Conservation (phyloP, 163 green algal species). For the Chloromonas sp. region DNA sequence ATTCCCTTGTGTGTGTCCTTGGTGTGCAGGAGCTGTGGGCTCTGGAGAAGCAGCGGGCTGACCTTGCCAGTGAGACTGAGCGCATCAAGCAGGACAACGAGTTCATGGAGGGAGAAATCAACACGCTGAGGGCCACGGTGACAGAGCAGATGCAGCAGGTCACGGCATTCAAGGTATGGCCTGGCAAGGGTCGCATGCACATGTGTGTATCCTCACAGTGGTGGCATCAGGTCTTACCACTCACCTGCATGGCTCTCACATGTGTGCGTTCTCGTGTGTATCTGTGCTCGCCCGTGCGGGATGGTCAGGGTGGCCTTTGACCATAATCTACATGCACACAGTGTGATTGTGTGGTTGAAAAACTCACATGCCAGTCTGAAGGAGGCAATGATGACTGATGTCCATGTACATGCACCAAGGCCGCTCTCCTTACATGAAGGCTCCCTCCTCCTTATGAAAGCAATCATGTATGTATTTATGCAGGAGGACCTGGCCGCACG, state of each 20-base stretch:
- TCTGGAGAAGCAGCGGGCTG: slow-evolving; percentile 30
- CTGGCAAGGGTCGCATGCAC: neutral
- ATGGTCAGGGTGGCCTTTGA: too few relatives aligned
- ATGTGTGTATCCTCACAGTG: neutral
- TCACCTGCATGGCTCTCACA: neutral
- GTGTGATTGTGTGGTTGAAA: too few relatives aligned
- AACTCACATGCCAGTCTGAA: too few relatives aligned
- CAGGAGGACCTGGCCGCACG: slow-evolving; percentile 31
- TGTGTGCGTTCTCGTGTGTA: neutral
- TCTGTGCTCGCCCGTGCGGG: too few relatives aligned
- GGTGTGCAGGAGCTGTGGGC: slow-evolving; percentile 23
- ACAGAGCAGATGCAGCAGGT: slow-evolving; percentile 24
- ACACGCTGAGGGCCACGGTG: slow-evolving; percentile 14
- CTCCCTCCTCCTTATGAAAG: too few relatives aligned
- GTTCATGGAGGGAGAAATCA: slow-evolving; percentile 28
- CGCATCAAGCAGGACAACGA: slow-evolving; percentile 23
- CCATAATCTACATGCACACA: too few relatives aligned
- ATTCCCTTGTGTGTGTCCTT: neutral
- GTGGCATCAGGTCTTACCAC: neutral
- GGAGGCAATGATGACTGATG: too few relatives aligned
- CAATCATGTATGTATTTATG: neutral
- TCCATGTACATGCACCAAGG: too few relatives aligned
- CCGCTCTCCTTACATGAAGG: too few relatives aligned
- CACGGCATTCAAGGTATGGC: neutral
- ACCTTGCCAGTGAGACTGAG: slow-evolving; percentile 27